Percentiles rank a stretch among this genome's conserved stretches.
phyloP scores from a whole-genome alignment of 208 protist species.

The Trypanosoma caninum region DNA sequence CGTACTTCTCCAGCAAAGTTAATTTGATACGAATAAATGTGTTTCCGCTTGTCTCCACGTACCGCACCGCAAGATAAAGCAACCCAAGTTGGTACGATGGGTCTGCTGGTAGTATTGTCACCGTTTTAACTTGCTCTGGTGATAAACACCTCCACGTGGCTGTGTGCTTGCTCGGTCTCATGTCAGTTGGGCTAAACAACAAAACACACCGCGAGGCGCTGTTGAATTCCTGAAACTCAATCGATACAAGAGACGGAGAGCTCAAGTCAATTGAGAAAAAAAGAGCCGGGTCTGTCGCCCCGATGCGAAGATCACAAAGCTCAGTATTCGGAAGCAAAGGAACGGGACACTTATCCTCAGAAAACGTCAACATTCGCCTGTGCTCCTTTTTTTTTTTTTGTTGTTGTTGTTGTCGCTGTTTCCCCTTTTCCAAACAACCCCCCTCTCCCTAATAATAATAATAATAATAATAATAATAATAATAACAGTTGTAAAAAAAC shows the following conservation, averaged over 20 bases:
- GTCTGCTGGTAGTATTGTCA: conserved; percentile 78
- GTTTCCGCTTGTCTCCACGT: conserved; percentile 66
- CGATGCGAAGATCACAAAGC: conserved; percentile 47
- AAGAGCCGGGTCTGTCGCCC: conserved; percentile 43
- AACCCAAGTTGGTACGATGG: conserved; percentile 38
- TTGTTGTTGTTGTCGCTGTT: conserved; percentile 3
- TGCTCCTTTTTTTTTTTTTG: neutral
- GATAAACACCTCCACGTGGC: conserved; percentile 77
- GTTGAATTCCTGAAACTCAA: conserved; percentile 82
- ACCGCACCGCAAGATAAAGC: conserved; percentile 72
- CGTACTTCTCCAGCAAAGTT: conserved; percentile 30
- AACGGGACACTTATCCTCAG: conserved; percentile 24
- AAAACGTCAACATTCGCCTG: conserved; percentile 13
- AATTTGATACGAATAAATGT: conserved; percentile 67
- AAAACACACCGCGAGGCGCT: conserved; percentile 67
- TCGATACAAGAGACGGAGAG: conserved; percentile 45
- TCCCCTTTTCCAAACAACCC: neutral
- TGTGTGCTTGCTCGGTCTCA: conserved; percentile 58
- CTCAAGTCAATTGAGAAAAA: conserved; percentile 58
- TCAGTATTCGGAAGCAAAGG: conserved; percentile 34
- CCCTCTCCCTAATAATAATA: neutral
- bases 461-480: no score
- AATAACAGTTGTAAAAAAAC: no score
- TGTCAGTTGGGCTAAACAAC: conserved; percentile 60
- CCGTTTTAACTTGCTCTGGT: conserved; percentile 61